Evolutionary conservation across 1,139 yeast species (phyloP), one percentile per base, ranked within the genome.

Genomic region (Pichia inconspicua): DNA sequence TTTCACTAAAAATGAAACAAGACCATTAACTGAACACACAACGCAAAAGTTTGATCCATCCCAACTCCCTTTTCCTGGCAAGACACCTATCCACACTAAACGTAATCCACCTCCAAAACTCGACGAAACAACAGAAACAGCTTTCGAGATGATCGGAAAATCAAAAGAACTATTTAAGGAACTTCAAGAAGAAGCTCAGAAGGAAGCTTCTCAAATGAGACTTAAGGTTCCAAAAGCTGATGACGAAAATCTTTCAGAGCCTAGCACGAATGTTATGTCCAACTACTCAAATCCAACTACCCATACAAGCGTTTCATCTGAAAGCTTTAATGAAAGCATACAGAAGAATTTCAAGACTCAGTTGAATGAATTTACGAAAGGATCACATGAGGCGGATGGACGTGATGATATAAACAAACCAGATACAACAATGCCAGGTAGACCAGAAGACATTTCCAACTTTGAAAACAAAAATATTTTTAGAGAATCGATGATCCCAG

Each of bases 281-380:
- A 64, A 61, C 3, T 77, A 74, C 57, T 76, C 82, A 1, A 70
- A 72, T 50, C 77, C 78, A 27, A 75, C 81, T 32, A 68, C 78
- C 25, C 45, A 35, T 15, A 55, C 60, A 3, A 54, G 55, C 48
- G 25, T 54, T 11, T 40, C 46, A 4, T 53, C 56, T 6, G 25
- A 36, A 15, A 41, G 47, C 34, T 32, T 45, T 58, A 35, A 25
- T 7, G 46, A 49, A 14, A 43, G 41, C n/a, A 30, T 30, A 30
- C 34, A 30, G 6, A 30, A 14, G 12, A 30, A 30, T 5, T 14
- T 30, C 14, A 14, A 30, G 3, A 30, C n/a, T 30, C 34, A 30
- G n/a, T 14, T 30, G 6, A 12, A 30, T 30, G 34, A 30, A 30
- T 30, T 30, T 5, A 17, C 37, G 15, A 17, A 34, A 34, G 10